Evolutionary conservation across 1,284 basidiomycete species (phyloP).

Genomic region (Moniliella sp.): DNA sequence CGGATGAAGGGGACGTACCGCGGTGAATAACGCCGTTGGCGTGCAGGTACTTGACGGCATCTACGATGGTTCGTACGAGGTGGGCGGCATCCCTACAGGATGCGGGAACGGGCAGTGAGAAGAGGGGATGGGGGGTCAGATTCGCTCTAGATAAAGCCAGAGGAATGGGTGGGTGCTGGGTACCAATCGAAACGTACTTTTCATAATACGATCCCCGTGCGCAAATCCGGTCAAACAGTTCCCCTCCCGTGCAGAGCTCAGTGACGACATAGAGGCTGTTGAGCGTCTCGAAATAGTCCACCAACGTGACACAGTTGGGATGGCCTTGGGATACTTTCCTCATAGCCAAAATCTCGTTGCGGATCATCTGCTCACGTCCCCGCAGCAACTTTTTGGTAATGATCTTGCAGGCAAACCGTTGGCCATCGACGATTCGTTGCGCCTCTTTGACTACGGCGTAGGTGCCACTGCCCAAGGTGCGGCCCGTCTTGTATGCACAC

Average conservation of each 20-base stretch:
- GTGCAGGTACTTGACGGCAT: constrained; percentile 77
- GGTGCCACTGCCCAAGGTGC: constrained; percentile 52
- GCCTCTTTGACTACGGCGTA: constrained; percentile 84
- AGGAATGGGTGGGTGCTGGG: too few relatives aligned
- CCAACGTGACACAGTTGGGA: constrained; percentile 47
- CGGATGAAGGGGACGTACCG: too few relatives aligned
- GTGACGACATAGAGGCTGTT: constrained; percentile 70
- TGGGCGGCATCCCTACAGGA: constrained; percentile 82
- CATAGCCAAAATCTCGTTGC: constrained; percentile 86
- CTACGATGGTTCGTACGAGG: constrained; percentile 65
- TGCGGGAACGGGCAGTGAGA: too few relatives aligned
- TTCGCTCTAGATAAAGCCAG: too few relatives aligned
- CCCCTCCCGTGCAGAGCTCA: constrained; percentile 88
- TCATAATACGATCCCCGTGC: constrained; percentile 91
- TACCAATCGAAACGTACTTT: too few relatives aligned
- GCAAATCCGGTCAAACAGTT: constrained; percentile 94
- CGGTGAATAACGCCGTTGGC: constrained; percentile 83
- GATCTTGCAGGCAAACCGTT: constrained; percentile 36
- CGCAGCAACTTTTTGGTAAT: constrained; percentile 85
- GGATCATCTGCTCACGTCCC: constrained; percentile 45
- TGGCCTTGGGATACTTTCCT: constrained; percentile 83
- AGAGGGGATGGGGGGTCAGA: too few relatives aligned
- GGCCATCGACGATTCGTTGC: constrained; percentile 72
- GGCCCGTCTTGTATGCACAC: constrained; percentile 31
- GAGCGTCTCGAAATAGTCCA: constrained; percentile 93